These are phyloP conservation scores for Oropetium thomaeum DNA, from an alignment of 176 grass and related monocot species.

Conservation along the genomic window DNA sequence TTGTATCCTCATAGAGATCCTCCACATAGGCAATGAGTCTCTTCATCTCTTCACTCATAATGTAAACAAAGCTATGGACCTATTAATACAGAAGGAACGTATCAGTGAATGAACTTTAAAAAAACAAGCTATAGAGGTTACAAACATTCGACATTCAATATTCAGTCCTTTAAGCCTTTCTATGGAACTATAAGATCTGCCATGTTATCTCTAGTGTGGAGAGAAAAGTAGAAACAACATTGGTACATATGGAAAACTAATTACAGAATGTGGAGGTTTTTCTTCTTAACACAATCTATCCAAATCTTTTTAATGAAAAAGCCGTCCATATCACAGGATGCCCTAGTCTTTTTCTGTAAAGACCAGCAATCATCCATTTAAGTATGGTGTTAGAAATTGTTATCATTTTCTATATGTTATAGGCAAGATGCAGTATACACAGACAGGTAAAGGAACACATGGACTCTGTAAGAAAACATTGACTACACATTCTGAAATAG, in stretches of 20 bases:
- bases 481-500: constrained; percentile 62
- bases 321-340: background rate
- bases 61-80: constrained; percentile 91
- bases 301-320: background rate
- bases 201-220: background rate
- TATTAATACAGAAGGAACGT: constrained; percentile 21
- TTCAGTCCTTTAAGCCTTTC: background rate
- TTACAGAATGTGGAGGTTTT: background rate
- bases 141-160: background rate
- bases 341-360: background rate
- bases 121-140: background rate
- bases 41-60: constrained; percentile 82
- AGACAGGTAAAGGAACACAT: background rate
- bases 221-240: background rate
- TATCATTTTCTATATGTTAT: background rate
- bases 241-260: background rate
- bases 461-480: background rate
- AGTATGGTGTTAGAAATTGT: background rate
- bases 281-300: background rate
- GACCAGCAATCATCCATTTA: no score
- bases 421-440: background rate
- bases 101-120: constrained; percentile 15
- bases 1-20: constrained; percentile 83
- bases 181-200: background rate
- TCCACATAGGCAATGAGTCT: constrained; percentile 86